These are phyloP conservation scores for Boletus eberwhitei DNA, from an alignment of 768 basidiomycete species.

Conservation along the genomic window DNA sequence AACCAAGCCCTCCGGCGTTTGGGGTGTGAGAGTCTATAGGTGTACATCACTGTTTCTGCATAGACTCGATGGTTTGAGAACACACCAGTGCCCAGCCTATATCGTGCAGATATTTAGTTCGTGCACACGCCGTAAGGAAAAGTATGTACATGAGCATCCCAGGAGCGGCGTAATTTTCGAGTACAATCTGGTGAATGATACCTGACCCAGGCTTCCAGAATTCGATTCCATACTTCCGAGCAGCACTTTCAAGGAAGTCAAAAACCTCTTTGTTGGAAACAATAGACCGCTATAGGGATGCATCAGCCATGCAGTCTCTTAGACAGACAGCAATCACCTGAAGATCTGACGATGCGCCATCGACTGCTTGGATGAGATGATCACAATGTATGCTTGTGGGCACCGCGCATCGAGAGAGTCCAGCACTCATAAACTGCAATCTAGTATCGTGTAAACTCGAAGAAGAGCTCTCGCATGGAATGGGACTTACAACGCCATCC, in stretches of 20 bases:
- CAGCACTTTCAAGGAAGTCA: conserved; percentile 92
- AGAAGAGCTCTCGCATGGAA: neutral
- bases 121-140: neutral
- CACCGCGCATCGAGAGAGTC: conserved; percentile 77
- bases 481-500: conserved; percentile 74
- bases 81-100: conserved; percentile 78
- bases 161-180: conserved; percentile 96
- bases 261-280: conserved; percentile 93
- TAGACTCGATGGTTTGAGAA: neutral
- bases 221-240: conserved; percentile 90
- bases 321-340: conserved; percentile 45
- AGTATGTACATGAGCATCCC: conserved; percentile 80
- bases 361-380: conserved; percentile 92
- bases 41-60: neutral
- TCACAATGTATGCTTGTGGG: conserved; percentile 96
- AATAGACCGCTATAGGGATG: conserved; percentile 62
- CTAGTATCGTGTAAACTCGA: conserved; percentile 36
- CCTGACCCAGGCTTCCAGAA: conserved; percentile 93
- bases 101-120: conserved; percentile 3
- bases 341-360: conserved; percentile 83
- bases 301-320: neutral
- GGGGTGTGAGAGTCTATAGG: conserved; percentile 92
- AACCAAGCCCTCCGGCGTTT: conserved; percentile 94
- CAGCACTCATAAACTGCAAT: conserved; percentile 98
- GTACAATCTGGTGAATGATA: conserved; percentile 96